These are phyloP conservation scores for Ophiostoma pallidulum DNA, from an alignment of 2,329 filamentous ascomycete species.

Conservation along the genomic window DNA sequence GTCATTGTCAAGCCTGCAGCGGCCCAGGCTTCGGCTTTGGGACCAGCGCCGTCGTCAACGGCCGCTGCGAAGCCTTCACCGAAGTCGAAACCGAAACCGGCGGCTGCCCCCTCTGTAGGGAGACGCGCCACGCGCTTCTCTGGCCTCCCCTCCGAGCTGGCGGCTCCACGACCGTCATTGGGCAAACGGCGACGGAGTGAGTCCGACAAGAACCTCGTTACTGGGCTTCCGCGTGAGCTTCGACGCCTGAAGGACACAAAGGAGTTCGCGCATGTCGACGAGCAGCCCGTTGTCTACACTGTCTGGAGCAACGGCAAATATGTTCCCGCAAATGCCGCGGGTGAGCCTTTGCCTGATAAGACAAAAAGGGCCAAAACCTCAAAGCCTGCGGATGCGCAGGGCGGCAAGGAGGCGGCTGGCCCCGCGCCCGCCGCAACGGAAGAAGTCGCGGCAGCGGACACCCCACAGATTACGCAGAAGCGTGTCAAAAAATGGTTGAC, in stretches of 20 bases:
- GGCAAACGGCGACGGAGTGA: constrained; percentile 51
- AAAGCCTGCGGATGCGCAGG: constrained; percentile 18
- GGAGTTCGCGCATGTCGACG: constrained; percentile 51
- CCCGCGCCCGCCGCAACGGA: constrained; percentile 7
- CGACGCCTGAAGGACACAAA: constrained; percentile 52
- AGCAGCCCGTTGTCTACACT: constrained; percentile 46
- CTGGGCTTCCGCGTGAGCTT: constrained; percentile 38
- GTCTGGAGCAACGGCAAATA: constrained; percentile 59
- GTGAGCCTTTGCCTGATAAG: constrained; percentile 26
- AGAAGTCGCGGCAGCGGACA: constrained; percentile 20
- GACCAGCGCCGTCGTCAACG: not conserved
- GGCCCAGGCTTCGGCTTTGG: not conserved
- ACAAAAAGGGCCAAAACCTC: constrained; percentile 19
- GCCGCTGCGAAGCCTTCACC: not conserved
- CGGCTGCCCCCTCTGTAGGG: not conserved
- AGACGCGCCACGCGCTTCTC: constrained; percentile 37
- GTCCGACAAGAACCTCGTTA: constrained; percentile 19
- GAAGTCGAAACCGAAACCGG: not conserved
- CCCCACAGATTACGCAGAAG: constrained; percentile 31
- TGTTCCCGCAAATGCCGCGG: constrained; percentile 31
- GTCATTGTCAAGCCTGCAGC: not conserved
- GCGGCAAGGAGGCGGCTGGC: constrained; percentile 10
- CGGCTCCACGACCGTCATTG: constrained; percentile 39
- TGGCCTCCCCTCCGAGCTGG: constrained; percentile 33
- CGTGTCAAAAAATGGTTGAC: constrained; percentile 66